A percentile compares a stretch with the other conserved stretches of the same genome.
Evolutionary conservation across 805 yeast genomes (phyloP).

Genomic region (Isabelozyma gotoi): DNA sequence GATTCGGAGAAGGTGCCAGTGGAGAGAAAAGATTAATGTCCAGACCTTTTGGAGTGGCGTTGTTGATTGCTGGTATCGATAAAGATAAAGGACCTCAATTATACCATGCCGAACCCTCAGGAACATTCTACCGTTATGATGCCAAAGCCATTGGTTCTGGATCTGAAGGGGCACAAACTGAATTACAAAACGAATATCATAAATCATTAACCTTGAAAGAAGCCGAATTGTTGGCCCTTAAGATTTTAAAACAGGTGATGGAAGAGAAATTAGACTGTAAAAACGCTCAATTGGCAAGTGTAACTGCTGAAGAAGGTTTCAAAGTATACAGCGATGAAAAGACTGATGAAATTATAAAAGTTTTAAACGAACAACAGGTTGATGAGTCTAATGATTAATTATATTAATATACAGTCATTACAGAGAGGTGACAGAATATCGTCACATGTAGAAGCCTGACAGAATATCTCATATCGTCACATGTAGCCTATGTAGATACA

Average conservation of each 20-base stretch:
- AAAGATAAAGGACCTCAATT: constrained; percentile 92
- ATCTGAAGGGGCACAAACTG: constrained; percentile 98
- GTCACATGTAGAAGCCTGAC: no score
- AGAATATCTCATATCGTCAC: no score
- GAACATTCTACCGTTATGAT: constrained; percentile 95
- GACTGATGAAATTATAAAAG: constrained; percentile 77
- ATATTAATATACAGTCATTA: constrained; percentile 1
- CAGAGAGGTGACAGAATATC: background rate
- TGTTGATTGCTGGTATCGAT: constrained; percentile 92
- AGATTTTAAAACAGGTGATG: constrained; percentile 95
- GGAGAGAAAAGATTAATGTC: constrained; percentile 96
- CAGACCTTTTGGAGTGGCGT: constrained; percentile 98
- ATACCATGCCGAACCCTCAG: constrained; percentile 98
- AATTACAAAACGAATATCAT: constrained; percentile 94
- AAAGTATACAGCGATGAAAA: constrained; percentile 79
- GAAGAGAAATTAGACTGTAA: constrained; percentile 95
- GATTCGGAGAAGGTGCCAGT: constrained; percentile 96
- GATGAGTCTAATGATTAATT: constrained; percentile 5
- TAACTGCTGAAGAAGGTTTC: constrained; percentile 84
- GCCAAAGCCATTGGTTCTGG: constrained; percentile 99
- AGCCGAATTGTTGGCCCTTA: constrained; percentile 86
- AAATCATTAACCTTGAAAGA: constrained; percentile 86
- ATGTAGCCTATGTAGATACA: no score
- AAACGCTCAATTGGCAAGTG: constrained; percentile 93
- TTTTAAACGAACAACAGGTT: constrained; percentile 67